A percentile compares a stretch with the other conserved stretches of the same genome.
Evolutionary conservation across 208 protist species (phyloP).

Genomic region (Crithidia bombi): DNA sequence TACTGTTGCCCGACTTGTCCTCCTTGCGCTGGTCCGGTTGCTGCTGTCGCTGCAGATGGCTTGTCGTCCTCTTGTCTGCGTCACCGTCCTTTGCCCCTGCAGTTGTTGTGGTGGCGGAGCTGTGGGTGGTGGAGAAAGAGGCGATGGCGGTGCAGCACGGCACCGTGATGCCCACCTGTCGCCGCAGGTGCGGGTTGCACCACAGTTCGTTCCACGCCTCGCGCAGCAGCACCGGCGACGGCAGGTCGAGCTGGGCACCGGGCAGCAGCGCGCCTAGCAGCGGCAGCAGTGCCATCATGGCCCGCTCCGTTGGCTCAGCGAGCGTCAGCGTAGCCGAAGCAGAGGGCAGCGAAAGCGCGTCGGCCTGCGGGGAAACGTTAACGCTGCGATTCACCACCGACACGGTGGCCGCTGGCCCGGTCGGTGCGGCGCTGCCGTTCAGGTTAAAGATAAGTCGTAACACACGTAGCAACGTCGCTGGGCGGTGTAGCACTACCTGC

Average conservation of each 20-base stretch:
- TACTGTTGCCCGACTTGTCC: not conserved
- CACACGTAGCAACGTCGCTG: conserved; percentile 38
- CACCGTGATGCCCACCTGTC: conserved; percentile 31
- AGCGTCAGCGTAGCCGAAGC: not conserved
- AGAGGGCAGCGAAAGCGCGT: not conserved
- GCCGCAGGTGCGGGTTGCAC: conserved; percentile 45
- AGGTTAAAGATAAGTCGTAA: conserved; percentile 42
- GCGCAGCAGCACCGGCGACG: conserved; percentile 42
- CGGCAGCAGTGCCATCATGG: conserved; percentile 25
- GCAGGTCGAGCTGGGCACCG: conserved; percentile 32
- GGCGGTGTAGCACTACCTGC: conserved; percentile 18
- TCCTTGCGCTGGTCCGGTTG: not conserved
- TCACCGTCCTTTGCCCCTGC: not conserved
- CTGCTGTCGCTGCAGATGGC: not conserved
- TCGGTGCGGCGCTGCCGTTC: conserved; percentile 4
- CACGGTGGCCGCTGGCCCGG: not conserved
- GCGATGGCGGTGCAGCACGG: not conserved
- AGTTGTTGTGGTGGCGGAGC: not conserved
- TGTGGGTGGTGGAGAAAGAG: not conserved
- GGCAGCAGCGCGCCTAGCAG: conserved; percentile 41
- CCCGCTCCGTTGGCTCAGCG: conserved; percentile 16
- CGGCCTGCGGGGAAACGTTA: not conserved
- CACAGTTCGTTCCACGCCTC: conserved; percentile 80
- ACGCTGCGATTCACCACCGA: conserved; percentile 1
- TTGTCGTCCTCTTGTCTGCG: not conserved